A percentile compares a stretch with the other conserved stretches of the same genome.
Evolutionary conservation across 2,329 filamentous ascomycete species (phyloP).

Genomic region (Dothideomycetes sp.): DNA sequence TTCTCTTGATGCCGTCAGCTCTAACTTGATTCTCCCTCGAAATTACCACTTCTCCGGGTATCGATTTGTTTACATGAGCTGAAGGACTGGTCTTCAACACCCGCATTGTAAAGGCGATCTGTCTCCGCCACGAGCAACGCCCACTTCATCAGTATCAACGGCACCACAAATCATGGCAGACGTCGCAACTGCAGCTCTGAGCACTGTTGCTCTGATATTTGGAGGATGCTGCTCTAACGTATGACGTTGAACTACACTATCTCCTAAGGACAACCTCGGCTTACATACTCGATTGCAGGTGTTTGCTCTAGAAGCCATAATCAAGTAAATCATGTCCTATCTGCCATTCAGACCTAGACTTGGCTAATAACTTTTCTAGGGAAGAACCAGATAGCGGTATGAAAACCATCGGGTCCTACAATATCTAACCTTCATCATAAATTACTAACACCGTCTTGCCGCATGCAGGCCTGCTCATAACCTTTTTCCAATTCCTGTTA

Average conservation of each 20-base stretch:
- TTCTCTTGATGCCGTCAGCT: too few species aligned
- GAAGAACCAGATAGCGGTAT: conserved; percentile 75
- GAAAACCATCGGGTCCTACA: conserved; percentile 9
- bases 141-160: background rate
- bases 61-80: too few species aligned
- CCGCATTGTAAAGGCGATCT: too few species aligned
- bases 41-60: too few species aligned
- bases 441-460: background rate
- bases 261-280: background rate
- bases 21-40: too few species aligned
- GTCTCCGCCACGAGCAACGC: too few species aligned
- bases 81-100: too few species aligned
- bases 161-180: conserved; percentile 3
- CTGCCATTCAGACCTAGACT: conserved; percentile 6
- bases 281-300: conserved; percentile 44
- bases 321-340: conserved; percentile 56
- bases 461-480: conserved; percentile 50
- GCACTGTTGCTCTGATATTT: conserved; percentile 78
- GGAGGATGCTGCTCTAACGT: conserved; percentile 93
- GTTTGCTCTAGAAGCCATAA: conserved; percentile 89
- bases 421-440: background rate
- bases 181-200: conserved; percentile 16
- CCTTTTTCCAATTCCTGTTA: conserved; percentile 39
- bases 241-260: conserved; percentile 24
- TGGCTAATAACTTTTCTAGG: conserved; percentile 33